These are phyloP conservation scores for Corynespora cassiicola DNA, from an alignment of 2,329 filamentous ascomycete genomes.

Conservation along the genomic window DNA sequence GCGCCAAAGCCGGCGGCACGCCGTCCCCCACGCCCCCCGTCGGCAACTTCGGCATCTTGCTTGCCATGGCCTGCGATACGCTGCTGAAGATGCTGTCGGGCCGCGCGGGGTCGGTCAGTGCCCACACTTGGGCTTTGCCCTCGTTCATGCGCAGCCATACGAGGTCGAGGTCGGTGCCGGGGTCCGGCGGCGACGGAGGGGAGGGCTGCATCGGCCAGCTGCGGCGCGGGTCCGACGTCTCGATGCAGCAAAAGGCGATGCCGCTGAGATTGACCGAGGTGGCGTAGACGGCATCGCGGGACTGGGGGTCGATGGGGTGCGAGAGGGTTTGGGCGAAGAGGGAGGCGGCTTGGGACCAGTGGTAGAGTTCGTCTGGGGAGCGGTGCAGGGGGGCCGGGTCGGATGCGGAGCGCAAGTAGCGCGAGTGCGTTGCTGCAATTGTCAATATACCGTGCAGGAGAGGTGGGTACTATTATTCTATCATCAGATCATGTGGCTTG, in stretches of 20 bases:
- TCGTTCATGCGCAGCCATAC: slow-evolving; percentile 63
- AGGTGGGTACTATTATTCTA: too few species aligned
- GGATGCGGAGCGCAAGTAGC: too few species aligned
- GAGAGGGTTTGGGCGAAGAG: slow-evolving; percentile 53
- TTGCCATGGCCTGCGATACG: slow-evolving; percentile 46
- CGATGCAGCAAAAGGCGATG: slow-evolving; percentile 50
- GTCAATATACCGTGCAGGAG: too few species aligned
- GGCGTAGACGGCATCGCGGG: slow-evolving; percentile 53
- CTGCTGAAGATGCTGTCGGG: too few species aligned
- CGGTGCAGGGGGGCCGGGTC: too few species aligned
- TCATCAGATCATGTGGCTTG: too few species aligned
- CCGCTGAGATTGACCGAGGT: slow-evolving; percentile 52
- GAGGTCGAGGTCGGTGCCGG: too few species aligned
- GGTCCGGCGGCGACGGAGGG: too few species aligned
- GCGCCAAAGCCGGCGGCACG: slow-evolving; percentile 42
- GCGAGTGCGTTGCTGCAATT: too few species aligned
- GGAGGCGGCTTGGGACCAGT: too few species aligned
- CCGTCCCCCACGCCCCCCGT: slow-evolving; percentile 7
- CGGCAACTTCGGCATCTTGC: slow-evolving; percentile 17
- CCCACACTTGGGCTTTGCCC: slow-evolving; percentile 60
- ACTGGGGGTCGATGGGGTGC: slow-evolving; percentile 33
- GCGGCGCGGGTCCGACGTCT: slow-evolving; percentile 48
- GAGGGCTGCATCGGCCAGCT: slow-evolving; percentile 61
- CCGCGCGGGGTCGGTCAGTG: slow-evolving; percentile 54
- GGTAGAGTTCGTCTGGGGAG: too few species aligned